A percentile compares a stretch with the other conserved stretches of the same genome.
Conservation (phyloP, 2,329 filamentous ascomycete genomes). For the Talaromyces albobiverticillius region DNA sequence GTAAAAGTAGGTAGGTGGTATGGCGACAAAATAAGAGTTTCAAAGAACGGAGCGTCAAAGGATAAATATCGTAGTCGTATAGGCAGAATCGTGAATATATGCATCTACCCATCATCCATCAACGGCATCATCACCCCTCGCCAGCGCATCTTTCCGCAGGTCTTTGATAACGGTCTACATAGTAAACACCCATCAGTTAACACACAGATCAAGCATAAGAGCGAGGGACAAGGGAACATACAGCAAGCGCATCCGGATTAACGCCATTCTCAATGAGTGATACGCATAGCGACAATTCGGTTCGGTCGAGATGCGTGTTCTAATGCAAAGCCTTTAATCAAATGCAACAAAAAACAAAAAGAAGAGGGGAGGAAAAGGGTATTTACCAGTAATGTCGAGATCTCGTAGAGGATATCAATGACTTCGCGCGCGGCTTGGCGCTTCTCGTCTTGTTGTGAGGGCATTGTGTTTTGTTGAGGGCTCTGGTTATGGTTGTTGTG, state of each 20-base stretch:
- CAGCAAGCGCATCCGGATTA: conserved; percentile 90
- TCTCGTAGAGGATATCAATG: conserved; percentile 51
- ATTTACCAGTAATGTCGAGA: conserved; percentile 46
- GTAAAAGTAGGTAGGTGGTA: neutral
- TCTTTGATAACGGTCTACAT: conserved; percentile 46
- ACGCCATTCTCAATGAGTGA: conserved; percentile 97
- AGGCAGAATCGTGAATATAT: too few relatives aligned
- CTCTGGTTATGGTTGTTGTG: too few relatives aligned
- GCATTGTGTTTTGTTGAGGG: conserved; percentile 30
- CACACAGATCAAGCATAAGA: neutral
- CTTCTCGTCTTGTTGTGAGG: conserved; percentile 44
- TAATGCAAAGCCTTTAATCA: too few relatives aligned
- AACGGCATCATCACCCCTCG: conserved; percentile 6
- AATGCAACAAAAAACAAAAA: too few relatives aligned
- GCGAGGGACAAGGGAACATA: conserved; percentile 48
- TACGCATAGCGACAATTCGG: conserved; percentile 89
- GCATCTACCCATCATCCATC: neutral
- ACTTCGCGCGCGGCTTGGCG: conserved; percentile 50
- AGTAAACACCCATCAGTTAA: conserved; percentile 14
- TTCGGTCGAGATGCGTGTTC: conserved; percentile 92
- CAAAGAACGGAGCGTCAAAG: neutral
- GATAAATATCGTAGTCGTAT: neutral
- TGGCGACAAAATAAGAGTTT: neutral
- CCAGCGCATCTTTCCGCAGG: conserved; percentile 38
- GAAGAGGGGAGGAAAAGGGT: conserved; percentile 1